Base-by-base conservation (phyloP, 306 rosid species). In the Glycine tomentella region DNA sequence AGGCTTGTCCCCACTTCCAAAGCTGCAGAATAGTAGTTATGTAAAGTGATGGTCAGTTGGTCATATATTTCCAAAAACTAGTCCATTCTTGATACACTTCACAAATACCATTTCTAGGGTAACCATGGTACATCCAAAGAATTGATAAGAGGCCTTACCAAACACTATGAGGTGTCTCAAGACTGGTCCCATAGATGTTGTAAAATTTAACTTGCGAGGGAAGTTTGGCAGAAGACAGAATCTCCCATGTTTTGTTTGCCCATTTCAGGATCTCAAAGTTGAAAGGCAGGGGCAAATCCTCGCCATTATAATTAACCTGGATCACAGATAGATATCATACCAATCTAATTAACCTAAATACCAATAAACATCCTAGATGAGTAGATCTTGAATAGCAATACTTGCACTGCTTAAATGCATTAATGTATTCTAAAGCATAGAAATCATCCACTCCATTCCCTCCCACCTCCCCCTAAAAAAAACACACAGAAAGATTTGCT, bases 181-280 rank as follows among this genome's bases (percentile, higher is more conserved):
- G 84, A 93, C 72, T 85, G 69, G 79, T 87, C 86, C 93, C 99
- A 59, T 95, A 95, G 85, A 95, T 87, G 76, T 91, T 93, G 91
- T 89, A 95, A 86, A 95, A 95, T 84, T 95, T 93, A 78, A 95
- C 96, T 63, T 83, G 55, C 1, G 98, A 45, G 61, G 99, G 99
- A 77, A 95, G 91, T 90, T 88, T 89, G 14, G 99, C 98, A 74
- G 68, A 79, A 76, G 92, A 86, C 68, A 95, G 83, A 78, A 91
- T 78, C 74, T 87, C 76, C 73, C 88, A 85, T 7, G 99, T 95
- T 90, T 90, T 88, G 77, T 91, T 86, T 67, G 97, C 94, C 98
- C 98, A 95, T 81, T 91, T 82, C 88, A 89, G 63, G 79, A 95
- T 93, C 77, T 95, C 94, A 81, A 64, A 44, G 84, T 93, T 95